Conservation (phyloP, 2,329 filamentous ascomycete genomes). For the Fusarium domesticum region DNA sequence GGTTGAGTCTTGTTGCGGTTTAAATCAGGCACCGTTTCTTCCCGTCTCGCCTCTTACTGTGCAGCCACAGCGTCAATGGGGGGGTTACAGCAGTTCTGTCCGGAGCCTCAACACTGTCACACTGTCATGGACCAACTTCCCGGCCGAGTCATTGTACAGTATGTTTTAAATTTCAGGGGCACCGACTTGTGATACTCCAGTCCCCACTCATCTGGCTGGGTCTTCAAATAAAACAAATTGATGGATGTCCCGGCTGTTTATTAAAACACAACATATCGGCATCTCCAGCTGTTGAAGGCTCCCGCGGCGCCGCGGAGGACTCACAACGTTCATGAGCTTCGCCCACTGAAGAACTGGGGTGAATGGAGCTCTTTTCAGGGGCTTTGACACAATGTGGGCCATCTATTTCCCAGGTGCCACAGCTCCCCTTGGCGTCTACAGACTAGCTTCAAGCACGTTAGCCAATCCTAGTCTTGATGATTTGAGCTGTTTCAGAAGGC, state of each 20-base stretch:
- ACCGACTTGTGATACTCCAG: not conserved
- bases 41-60: slow-evolving; percentile 10
- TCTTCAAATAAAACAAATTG: not conserved
- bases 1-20: slow-evolving; percentile 3
- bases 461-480: no score
- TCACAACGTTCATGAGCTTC: not conserved
- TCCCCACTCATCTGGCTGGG: not conserved
- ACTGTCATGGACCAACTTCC: not conserved
- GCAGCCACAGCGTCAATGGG: slow-evolving; percentile 7
- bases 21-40: slow-evolving; percentile 20
- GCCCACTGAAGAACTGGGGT: not conserved
- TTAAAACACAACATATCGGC: no score
- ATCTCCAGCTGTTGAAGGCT: not conserved
- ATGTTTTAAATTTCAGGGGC: not conserved
- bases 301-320: not conserved
- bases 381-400: no score
- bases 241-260: no score
- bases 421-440: no score
- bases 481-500: no score
- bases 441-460: no score
- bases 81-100: slow-evolving; percentile 7
- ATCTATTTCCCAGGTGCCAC: no score
- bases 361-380: not conserved
- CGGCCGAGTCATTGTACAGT: not conserved
- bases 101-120: slow-evolving; percentile 18